A percentile compares a stretch with the other conserved stretches of the same genome.
These are phyloP conservation scores for Psilocybe subaeruginosa DNA, from an alignment of 768 basidiomycete genomes.

Conservation along the genomic window DNA sequence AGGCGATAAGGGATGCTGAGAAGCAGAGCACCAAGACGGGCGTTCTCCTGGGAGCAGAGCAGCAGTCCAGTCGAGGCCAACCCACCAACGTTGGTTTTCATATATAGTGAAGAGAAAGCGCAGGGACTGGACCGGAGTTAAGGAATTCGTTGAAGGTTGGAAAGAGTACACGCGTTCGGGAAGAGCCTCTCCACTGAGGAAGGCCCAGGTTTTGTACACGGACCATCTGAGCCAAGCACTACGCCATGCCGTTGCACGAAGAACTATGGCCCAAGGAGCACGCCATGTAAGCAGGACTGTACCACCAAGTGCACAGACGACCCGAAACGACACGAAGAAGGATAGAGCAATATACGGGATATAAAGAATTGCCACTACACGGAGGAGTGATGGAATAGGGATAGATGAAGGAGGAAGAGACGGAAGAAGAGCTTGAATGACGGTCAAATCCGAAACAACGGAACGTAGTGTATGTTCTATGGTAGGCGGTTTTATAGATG, in stretches of 20 bases:
- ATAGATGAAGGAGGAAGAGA: constrained; percentile 34
- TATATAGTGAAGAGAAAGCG: constrained; percentile 89
- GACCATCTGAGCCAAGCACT: constrained; percentile 73
- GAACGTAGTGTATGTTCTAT: constrained; percentile 24
- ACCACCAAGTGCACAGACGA: constrained; percentile 62
- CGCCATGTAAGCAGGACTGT: constrained; percentile 62
- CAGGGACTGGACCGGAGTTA: constrained; percentile 44
- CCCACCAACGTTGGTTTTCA: constrained; percentile 98
- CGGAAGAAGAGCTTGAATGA: constrained; percentile 64
- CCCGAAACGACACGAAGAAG: constrained; percentile 59
- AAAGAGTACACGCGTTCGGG: constrained; percentile 41
- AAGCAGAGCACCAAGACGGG: constrained; percentile 79
- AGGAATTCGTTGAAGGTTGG: constrained; percentile 32
- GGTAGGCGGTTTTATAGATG: constrained; percentile 11
- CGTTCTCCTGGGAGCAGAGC: constrained; percentile 89
- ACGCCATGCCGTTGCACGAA: constrained; percentile 58
- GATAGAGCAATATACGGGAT: constrained; percentile 71
- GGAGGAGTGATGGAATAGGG: constrained; percentile 44
- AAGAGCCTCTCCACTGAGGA: constrained; percentile 58
- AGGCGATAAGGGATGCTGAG: constrained; percentile 65
- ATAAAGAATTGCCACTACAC: constrained; percentile 58
- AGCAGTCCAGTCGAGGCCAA: constrained; percentile 95
- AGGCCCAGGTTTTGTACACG: constrained; percentile 51
- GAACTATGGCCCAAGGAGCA: constrained; percentile 66
- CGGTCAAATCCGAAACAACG: constrained; percentile 64